Base-by-base conservation (phyloP, 2,329 filamentous ascomycete genomes). In the Dactylella cylindrospora region DNA sequence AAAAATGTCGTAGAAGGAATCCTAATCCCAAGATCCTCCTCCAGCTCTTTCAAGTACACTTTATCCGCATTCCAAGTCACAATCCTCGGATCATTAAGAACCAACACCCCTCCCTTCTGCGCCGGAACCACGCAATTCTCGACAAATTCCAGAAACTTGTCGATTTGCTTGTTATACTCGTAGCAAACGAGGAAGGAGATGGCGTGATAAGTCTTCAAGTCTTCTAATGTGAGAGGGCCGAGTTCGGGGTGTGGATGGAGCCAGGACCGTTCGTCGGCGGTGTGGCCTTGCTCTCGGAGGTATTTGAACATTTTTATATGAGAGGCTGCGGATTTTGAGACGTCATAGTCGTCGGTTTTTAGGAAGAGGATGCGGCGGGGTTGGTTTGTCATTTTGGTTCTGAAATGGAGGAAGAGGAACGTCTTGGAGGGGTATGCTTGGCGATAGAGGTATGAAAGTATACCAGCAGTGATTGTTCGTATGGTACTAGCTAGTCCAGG, bases 21-120 rank as follows among this genome's bases (percentile, higher is more conserved):
- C 3, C 3, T 15, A 15, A 57, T 29, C 6, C 44, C 36, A 6
- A 50, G 8, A 10, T 38, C 36, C 1, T 12, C 23, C n/a, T 38
- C 5, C 10, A 57, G n/a, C 2, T 57, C 52, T 32, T 35, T 29
- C 22, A 57, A 13, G 20, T 60, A 60, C 1, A 32, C 17, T 26
- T 60, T 60, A 32, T 60, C 35, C 19, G 39, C 40, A 23, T 60
- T 60, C 54, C 45, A 60, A 3, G n/a, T 13, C 3, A 60, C 6
- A 4, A 60, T 4, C 15, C 46, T 40, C n/a, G 46, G 39, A 9
- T 31, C 10, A 13, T 60, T 51, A 4, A 60, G 19, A 1, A 51
- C 26, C 17, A 26, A 44, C 22, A 46, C 36, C 12, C 54, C 45
- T 0, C 17, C 23, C 2, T 29, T 22, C 23, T 36, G 17, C 3